These are phyloP conservation scores for Coemansia sp. DNA, from an alignment of 192 early-diverging fungal species.

Conservation along the genomic window DNA sequence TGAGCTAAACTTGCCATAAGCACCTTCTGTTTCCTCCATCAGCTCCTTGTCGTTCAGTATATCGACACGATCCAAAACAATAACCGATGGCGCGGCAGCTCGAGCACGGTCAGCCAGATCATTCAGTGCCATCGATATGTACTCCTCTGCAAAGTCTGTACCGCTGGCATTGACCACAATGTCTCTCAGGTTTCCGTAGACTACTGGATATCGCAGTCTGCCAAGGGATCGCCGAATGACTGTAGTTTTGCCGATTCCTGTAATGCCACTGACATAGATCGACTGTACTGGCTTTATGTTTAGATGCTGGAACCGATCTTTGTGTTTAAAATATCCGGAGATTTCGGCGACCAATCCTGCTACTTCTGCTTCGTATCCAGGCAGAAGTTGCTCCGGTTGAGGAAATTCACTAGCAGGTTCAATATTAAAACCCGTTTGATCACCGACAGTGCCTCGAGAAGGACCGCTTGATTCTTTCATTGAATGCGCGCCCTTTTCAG, in stretches of 20 bases:
- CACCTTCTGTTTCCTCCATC: slow-evolving; percentile 12
- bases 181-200: slow-evolving; percentile 23
- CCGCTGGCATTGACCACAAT: slow-evolving; percentile 33
- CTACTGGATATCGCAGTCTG: slow-evolving; percentile 14
- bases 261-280: slow-evolving; percentile 20
- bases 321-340: slow-evolving; percentile 27
- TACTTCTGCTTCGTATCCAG: slow-evolving; percentile 33
- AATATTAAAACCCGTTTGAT: slow-evolving; percentile 1
- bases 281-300: slow-evolving; percentile 21
- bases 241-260: slow-evolving; percentile 39
- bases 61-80: slow-evolving; percentile 29
- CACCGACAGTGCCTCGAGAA: slow-evolving; percentile 1
- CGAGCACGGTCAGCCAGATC: slow-evolving; percentile 21
- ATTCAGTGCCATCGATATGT: slow-evolving; percentile 27
- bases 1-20: slow-evolving; percentile 17
- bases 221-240: slow-evolving; percentile 23
- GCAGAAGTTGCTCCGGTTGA: background rate
- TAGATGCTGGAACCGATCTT: slow-evolving; percentile 19
- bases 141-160: slow-evolving; percentile 34
- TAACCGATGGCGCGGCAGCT: slow-evolving; percentile 28
- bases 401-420: background rate
- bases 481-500: no score
- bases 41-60: slow-evolving; percentile 29
- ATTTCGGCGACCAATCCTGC: slow-evolving; percentile 19
- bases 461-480: background rate